Conservation (phyloP, 1,139 yeast species). For the Petasospora rhodanensis region DNA sequence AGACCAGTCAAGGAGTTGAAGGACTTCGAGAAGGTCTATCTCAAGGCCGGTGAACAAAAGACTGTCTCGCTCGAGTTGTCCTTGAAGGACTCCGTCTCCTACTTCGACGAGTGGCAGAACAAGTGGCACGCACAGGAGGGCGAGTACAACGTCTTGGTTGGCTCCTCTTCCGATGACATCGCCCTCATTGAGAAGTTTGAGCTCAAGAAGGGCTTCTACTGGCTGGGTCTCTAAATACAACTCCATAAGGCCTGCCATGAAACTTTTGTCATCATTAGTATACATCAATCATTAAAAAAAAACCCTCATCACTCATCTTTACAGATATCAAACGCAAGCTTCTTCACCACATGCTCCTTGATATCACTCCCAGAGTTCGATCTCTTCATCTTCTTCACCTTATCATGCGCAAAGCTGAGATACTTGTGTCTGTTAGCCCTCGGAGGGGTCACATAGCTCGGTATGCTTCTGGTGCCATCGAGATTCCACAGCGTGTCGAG, state of each 20-base stretch:
- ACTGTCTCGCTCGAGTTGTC: slow-evolving; percentile 35
- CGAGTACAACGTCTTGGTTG: slow-evolving; percentile 44
- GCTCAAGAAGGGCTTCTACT: slow-evolving; percentile 25
- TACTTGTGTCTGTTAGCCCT: slow-evolving; percentile 19
- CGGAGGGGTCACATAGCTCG: slow-evolving; percentile 25
- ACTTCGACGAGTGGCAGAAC: slow-evolving; percentile 45
- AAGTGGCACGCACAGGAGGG: slow-evolving; percentile 51
- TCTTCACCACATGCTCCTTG: slow-evolving; percentile 20
- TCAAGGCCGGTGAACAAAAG: slow-evolving; percentile 39
- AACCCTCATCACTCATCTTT: no score
- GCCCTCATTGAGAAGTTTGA: slow-evolving; percentile 24
- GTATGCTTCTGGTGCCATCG: slow-evolving; percentile 13
- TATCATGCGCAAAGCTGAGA: slow-evolving; percentile 14
- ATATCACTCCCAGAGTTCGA: slow-evolving; percentile 14
- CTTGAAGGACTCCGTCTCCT: slow-evolving; percentile 48
- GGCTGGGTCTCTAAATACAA: slow-evolving; percentile 24
- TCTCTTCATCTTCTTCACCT: slow-evolving; percentile 8
- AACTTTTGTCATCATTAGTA: no score
- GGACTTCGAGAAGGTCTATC: slow-evolving; percentile 45
- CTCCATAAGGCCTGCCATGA: no score
- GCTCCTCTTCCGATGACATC: slow-evolving; percentile 34
- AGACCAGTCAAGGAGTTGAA: slow-evolving; percentile 57
- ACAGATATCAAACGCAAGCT: slow-evolving; percentile 21
- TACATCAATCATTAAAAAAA: no score
- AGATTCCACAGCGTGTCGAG: slow-evolving; percentile 18